Conservation (phyloP, 2,329 filamentous ascomycete genomes). For the Ceratocystiopsis sp. region DNA sequence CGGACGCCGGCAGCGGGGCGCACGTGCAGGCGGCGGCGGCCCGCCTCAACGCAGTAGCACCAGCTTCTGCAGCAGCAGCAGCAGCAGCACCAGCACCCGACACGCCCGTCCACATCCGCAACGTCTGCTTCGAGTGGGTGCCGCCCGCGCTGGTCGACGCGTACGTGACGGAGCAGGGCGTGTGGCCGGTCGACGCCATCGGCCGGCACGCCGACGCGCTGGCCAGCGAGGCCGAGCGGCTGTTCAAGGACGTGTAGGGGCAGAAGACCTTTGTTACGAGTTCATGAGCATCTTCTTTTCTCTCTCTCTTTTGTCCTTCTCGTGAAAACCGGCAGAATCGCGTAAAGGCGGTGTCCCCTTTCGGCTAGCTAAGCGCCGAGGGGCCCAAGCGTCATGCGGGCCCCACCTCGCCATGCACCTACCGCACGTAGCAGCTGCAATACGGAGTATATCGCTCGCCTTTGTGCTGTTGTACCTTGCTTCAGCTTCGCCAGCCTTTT, state of each 20-base stretch:
- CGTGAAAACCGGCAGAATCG: no score
- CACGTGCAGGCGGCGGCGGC: constrained; percentile 11
- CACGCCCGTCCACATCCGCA: constrained; percentile 20
- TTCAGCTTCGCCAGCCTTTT: no score
- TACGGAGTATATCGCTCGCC: no score
- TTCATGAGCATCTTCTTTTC: no score
- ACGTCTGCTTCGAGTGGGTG: constrained; percentile 47
- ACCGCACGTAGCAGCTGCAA: no score
- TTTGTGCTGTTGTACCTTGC: no score
- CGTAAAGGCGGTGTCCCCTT: no score
- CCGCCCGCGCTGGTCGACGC: constrained; percentile 29
- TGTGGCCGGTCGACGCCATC: constrained; percentile 23
- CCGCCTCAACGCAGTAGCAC: constrained; percentile 1
- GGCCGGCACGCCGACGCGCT: constrained; percentile 20
- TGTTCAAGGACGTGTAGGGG: constrained; percentile 26
- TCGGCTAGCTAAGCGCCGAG: no score
- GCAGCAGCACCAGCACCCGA: neutral
- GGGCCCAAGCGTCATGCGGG: no score
- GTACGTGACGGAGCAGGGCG: constrained; percentile 38
- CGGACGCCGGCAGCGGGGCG: constrained; percentile 10
- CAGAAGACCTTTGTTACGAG: neutral
- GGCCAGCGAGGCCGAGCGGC: constrained; percentile 18
- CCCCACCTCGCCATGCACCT: no score
- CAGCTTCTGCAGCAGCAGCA: neutral
- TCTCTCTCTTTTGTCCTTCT: no score